phyloP scores from a whole-genome alignment of 208 protist species.

The Acanthamoeba lugdunensis region DNA sequence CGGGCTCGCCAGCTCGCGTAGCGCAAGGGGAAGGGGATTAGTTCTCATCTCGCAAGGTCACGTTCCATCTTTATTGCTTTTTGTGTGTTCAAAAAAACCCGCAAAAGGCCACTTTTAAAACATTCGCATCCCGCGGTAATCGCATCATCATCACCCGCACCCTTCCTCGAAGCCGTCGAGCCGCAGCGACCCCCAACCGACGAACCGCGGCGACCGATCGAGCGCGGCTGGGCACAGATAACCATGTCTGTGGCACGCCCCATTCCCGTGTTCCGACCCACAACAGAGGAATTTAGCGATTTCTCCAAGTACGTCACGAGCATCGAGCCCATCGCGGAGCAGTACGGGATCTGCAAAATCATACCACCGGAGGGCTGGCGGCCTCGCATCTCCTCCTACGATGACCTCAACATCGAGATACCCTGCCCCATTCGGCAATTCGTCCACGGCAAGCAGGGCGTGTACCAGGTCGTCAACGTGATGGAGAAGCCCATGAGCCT shows the following conservation, averaged over 20 bases:
- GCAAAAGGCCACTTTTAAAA: too few species aligned
- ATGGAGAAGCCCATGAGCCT: constrained; percentile 64
- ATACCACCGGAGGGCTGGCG: constrained; percentile 72
- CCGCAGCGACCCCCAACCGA: too few species aligned
- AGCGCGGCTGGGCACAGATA: neutral
- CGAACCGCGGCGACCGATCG: too few species aligned
- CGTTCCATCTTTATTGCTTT: neutral
- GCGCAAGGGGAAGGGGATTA: too few species aligned
- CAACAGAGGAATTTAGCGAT: constrained; percentile 72
- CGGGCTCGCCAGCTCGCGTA: too few species aligned
- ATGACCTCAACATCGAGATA: constrained; percentile 68
- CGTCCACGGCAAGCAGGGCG: constrained; percentile 52
- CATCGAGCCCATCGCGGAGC: constrained; percentile 61
- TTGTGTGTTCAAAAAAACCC: neutral
- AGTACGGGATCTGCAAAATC: constrained; percentile 74
- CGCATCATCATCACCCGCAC: neutral
- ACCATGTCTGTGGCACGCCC: constrained; percentile 54
- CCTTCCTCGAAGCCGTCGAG: neutral
- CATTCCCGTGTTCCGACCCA: constrained; percentile 69
- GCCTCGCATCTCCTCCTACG: neutral
- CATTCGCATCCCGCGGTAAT: too few species aligned
- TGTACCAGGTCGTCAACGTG: constrained; percentile 75
- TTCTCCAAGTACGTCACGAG: constrained; percentile 75
- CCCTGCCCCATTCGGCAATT: constrained; percentile 73
- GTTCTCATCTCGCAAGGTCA: too few species aligned